Evolutionary conservation across 148 eudicot species (phyloP).

Genomic region (Pouteria glomerata): DNA sequence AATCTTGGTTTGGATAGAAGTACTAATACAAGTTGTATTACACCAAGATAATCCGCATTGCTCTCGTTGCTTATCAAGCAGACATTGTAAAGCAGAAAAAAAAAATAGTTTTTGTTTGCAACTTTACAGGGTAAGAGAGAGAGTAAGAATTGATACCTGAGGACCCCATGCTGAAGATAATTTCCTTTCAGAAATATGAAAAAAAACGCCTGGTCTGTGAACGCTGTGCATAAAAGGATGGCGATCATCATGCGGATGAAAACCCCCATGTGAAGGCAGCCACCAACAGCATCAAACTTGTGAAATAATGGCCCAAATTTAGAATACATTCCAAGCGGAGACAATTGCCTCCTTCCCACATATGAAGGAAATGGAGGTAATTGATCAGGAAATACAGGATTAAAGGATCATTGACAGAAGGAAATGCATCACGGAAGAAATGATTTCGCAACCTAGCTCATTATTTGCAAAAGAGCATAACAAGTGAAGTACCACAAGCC

Average conservation of each 20-base stretch:
- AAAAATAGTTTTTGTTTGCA: too few relatives aligned
- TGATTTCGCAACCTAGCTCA: slow-evolving; percentile 64
- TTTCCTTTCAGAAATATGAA: slow-evolving; percentile 54
- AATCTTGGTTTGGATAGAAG: too few relatives aligned
- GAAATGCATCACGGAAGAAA: slow-evolving; percentile 83
- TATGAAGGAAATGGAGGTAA: slow-evolving; percentile 44
- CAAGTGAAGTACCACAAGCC: too few relatives aligned
- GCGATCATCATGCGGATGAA: slow-evolving; percentile 63
- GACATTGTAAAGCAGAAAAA: too few relatives aligned
- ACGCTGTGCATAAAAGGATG: slow-evolving; percentile 73
- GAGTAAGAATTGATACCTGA: slow-evolving; percentile 64
- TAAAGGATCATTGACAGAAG: slow-evolving; percentile 39
- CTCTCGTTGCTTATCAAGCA: too few relatives aligned
- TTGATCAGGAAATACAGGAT: slow-evolving; percentile 58
- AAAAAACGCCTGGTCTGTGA: slow-evolving; percentile 56
- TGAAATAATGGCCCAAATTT: slow-evolving; percentile 57
- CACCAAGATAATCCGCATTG: too few relatives aligned
- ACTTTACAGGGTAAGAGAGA: too few relatives aligned
- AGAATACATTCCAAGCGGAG: slow-evolving; percentile 69
- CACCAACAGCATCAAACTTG: slow-evolving; percentile 56
- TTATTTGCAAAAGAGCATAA: too few relatives aligned
- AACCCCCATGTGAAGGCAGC: slow-evolving; percentile 54
- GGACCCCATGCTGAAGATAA: slow-evolving; percentile 73
- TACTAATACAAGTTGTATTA: too few relatives aligned
- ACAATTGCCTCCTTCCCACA: slow-evolving; percentile 59